These are phyloP conservation scores for Candida ponderosae DNA, from an alignment of 805 yeast genomes.

Conservation along the genomic window DNA sequence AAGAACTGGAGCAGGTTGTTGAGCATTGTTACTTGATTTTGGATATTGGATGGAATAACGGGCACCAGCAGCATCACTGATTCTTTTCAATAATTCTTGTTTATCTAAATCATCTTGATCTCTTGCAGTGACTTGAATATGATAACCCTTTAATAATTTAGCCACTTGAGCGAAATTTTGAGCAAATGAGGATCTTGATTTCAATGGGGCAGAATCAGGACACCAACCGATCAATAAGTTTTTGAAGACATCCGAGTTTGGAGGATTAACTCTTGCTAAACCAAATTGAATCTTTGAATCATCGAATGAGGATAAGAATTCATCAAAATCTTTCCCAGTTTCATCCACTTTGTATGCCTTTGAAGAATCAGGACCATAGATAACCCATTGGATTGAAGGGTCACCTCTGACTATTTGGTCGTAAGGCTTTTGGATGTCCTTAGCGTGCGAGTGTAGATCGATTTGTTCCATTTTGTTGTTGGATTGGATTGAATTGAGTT, in stretches of 20 bases:
- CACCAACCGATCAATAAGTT: constrained; percentile 89
- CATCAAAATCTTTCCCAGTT: constrained; percentile 59
- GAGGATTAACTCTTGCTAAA: constrained; percentile 77
- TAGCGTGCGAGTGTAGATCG: constrained; percentile 59
- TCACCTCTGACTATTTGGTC: constrained; percentile 76
- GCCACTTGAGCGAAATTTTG: constrained; percentile 71
- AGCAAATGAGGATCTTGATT: constrained; percentile 68
- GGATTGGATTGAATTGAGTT: neutral
- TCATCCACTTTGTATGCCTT: constrained; percentile 33
- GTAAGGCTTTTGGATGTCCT: constrained; percentile 67
- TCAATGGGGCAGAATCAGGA: constrained; percentile 89
- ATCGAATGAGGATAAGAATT: constrained; percentile 73
- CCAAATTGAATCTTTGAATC: constrained; percentile 91
- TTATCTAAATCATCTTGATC: constrained; percentile 85
- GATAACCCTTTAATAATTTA: constrained; percentile 70
- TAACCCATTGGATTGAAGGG: constrained; percentile 61
- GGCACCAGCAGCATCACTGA: constrained; percentile 93
- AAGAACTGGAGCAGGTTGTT: constrained; percentile 16
- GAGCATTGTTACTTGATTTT: constrained; percentile 22
- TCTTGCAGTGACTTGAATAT: constrained; percentile 95
- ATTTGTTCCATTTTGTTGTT: constrained; percentile 32
- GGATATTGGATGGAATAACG: constrained; percentile 66
- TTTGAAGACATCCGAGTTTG: constrained; percentile 87
- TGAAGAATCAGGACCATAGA: constrained; percentile 65
- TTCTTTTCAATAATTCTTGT: constrained; percentile 62